These are phyloP conservation scores for Pythium monospermum DNA, from an alignment of 352 stramenopile genomes.

Conservation along the genomic window DNA sequence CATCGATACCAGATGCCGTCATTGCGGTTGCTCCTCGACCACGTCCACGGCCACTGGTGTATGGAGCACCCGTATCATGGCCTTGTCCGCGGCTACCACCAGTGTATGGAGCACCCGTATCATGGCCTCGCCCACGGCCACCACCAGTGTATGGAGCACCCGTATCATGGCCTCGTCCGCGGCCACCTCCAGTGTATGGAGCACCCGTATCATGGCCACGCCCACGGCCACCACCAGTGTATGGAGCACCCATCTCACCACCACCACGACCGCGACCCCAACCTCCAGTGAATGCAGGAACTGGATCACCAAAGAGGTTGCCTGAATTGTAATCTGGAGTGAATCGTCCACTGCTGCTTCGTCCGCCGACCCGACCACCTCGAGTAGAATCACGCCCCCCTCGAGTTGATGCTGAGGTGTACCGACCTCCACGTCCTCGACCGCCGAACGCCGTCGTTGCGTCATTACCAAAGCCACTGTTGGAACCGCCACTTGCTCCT, in stretches of 20 bases:
- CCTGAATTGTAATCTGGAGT: not conserved
- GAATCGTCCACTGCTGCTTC: not conserved
- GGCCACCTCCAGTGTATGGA: not conserved
- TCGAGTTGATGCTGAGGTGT: not conserved
- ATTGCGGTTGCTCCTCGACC: not conserved
- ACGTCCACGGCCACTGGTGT: not conserved
- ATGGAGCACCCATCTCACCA: not conserved
- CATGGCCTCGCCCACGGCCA: not conserved
- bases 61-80: not conserved
- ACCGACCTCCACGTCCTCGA: not conserved
- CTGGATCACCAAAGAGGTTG: not conserved
- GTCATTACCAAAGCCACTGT: not conserved
- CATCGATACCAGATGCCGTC: not conserved
- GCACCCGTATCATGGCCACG: not conserved
- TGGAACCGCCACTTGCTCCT: no score
- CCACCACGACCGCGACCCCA: not conserved
- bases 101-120: not conserved
- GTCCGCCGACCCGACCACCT: no score
- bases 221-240: not conserved
- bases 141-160: not conserved
- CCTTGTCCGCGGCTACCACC: constrained; percentile 1
- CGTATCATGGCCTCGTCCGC: not conserved
- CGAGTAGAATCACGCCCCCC: not conserved
- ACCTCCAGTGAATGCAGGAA: not conserved
- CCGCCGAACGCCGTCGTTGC: not conserved